These are phyloP conservation scores for Agaricus blazei DNA, from an alignment of 768 basidiomycete genomes.

Conservation along the genomic window DNA sequence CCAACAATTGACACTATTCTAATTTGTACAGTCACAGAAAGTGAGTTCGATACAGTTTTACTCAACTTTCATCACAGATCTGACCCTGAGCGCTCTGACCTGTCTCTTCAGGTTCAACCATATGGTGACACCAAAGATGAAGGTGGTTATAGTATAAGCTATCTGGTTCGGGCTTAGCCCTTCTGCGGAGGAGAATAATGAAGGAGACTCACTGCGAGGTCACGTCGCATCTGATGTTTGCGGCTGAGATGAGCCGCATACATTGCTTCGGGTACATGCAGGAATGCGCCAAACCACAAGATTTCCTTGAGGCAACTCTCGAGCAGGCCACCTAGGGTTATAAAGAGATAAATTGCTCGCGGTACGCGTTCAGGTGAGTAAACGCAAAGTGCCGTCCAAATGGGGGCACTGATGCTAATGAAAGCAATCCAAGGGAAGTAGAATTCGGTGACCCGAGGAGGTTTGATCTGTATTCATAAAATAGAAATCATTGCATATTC, in stretches of 20 bases:
- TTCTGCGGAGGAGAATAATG: neutral
- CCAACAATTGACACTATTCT: no score
- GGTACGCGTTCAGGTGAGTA: no score
- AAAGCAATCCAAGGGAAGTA: no score
- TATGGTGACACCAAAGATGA: constrained; percentile 50
- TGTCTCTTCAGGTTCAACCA: constrained; percentile 49
- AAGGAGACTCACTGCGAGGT: constrained; percentile 27
- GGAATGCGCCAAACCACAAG: constrained; percentile 26
- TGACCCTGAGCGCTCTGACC: constrained; percentile 65
- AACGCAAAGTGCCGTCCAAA: no score
- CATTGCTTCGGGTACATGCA: constrained; percentile 42
- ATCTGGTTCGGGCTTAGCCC: constrained; percentile 28
- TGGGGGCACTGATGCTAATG: no score
- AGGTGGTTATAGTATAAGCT: constrained; percentile 43
- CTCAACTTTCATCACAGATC: constrained; percentile 75
- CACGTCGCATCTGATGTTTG: constrained; percentile 42
- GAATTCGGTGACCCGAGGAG: constrained; percentile 48
- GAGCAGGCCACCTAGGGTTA: constrained; percentile 25
- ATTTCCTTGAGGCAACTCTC: constrained; percentile 23
- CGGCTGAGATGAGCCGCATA: constrained; percentile 46
- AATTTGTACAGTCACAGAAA: no score
- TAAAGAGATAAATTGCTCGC: constrained; percentile 18
- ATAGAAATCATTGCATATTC: neutral
- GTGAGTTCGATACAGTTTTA: constrained; percentile 16
- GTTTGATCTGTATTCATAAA: constrained; percentile 40